Evolutionary conservation across 768 basidiomycete species (phyloP), one percentile per base, ranked within the genome.

Genomic region (Phylloporus arenicola): DNA sequence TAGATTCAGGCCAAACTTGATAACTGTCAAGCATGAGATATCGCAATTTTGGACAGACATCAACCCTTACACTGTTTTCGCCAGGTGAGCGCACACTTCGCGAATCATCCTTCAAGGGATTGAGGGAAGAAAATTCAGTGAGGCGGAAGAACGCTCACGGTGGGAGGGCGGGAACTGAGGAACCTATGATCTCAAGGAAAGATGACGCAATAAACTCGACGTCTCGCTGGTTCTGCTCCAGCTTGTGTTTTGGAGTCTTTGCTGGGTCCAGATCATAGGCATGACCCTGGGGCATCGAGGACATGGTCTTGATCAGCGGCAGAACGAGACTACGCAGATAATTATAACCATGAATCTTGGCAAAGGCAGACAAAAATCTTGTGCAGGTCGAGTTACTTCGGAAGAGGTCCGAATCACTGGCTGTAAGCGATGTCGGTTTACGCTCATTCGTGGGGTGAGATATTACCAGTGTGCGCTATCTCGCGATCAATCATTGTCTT

Each of bases 401-500:
- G 72, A 97, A 96, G 8, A 97, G 70, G n/a, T 80, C 77, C 1
- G 83, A 75, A 55, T 94, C 90, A 57, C 76, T 84, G 35, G 82
- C 93, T 92, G 65, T n/a, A 37, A 38, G 24, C 11, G 30, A 41
- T 38, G 48, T 56, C 46, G 42, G 48, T 44, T 47, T 48, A 24
- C 13, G 19, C 29, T 40, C 24, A 16, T 30, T 14, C 52, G 9
- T 17, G 44, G 43, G 13, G 29, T 43, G 27, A 45, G 33, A 52
- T 17, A 65, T 56, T 60, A 92, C 93, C 81, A 31, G 89, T 89
- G 42, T 78, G 76, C 12, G 80, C 72, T 34, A 97, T 80, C 68
- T 97, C 94, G 45, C 84, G 76, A 61, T 92, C 88, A 52, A 96
- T 85, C 76, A 95, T 82, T 14, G 79, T 76, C 64, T 90, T 90